Percentiles rank a stretch among this genome's conserved stretches.
These are phyloP conservation scores for Geotrichum cucujoidarum DNA, from an alignment of 1,139 yeast genomes.

Conservation along the genomic window DNA sequence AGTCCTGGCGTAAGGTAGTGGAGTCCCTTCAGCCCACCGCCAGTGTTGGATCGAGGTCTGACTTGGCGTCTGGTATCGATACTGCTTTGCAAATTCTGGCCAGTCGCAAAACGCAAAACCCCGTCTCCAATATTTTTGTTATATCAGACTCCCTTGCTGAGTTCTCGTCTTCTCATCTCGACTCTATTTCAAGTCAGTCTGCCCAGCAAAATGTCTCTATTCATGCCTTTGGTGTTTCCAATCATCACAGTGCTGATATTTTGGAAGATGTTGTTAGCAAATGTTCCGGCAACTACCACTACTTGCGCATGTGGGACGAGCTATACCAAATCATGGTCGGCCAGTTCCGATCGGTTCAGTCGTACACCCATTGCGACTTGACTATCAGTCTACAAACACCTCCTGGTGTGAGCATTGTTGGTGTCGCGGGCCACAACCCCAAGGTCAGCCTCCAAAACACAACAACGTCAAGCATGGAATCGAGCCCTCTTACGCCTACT, in stretches of 20 bases:
- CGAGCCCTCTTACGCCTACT: slow-evolving; percentile 6
- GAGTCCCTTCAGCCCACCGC: slow-evolving; percentile 20
- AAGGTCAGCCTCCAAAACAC: background rate
- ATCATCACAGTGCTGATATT: slow-evolving; percentile 18
- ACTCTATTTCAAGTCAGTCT: slow-evolving; percentile 1
- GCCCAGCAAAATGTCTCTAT: slow-evolving; percentile 9
- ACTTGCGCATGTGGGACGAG: slow-evolving; percentile 19
- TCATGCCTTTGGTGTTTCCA: slow-evolving; percentile 19
- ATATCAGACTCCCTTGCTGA: slow-evolving; percentile 20
- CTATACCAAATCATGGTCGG: slow-evolving; percentile 13
- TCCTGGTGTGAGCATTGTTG: slow-evolving; percentile 19
- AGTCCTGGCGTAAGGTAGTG: slow-evolving; percentile 18
- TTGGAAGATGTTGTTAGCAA: slow-evolving; percentile 11
- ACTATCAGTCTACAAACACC: slow-evolving; percentile 21
- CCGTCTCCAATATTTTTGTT: slow-evolving; percentile 19
- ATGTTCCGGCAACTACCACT: slow-evolving; percentile 18
- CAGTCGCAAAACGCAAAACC: slow-evolving; percentile 17
- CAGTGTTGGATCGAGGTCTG: slow-evolving; percentile 17
- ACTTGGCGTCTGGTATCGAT: slow-evolving; percentile 18
- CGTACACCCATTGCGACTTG: slow-evolving; percentile 20
- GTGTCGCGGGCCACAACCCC: slow-evolving; percentile 16
- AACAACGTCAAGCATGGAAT: background rate
- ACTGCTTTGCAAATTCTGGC: slow-evolving; percentile 15
- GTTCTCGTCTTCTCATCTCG: background rate
- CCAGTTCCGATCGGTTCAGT: slow-evolving; percentile 11